These are phyloP conservation scores for Eucalyptus polybractea DNA, from an alignment of 345 rosid species.

Conservation along the genomic window DNA sequence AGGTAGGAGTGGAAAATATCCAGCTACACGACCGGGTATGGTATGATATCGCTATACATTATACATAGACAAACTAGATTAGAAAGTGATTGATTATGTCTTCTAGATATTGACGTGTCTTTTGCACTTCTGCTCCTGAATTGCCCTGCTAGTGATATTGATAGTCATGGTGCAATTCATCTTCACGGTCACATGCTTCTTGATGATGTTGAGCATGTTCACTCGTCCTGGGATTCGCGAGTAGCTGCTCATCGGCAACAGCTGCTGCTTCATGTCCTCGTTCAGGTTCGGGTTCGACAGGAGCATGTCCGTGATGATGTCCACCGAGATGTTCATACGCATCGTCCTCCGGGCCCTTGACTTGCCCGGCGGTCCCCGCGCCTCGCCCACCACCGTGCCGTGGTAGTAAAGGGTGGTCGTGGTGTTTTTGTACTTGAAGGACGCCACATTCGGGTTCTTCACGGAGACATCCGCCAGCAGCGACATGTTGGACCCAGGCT, in stretches of 20 bases:
- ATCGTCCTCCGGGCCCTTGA: slow-evolving; percentile 45
- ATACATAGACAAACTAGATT: neutral
- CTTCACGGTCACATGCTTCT: slow-evolving; percentile 34
- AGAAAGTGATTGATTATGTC: neutral
- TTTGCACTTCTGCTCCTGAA: slow-evolving; percentile 33
- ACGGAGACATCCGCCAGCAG: slow-evolving; percentile 54
- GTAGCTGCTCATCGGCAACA: slow-evolving; percentile 36
- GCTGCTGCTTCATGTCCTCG: slow-evolving; percentile 25
- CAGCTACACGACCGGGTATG: neutral
- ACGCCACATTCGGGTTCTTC: slow-evolving; percentile 63
- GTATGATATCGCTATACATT: neutral
- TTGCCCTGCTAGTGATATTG: slow-evolving; percentile 22
- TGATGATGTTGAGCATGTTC: slow-evolving; percentile 26
- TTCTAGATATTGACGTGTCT: slow-evolving; percentile 33
- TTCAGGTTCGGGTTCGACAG: slow-evolving; percentile 16
- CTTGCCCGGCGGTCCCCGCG: slow-evolving; percentile 49
- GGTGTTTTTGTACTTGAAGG: slow-evolving; percentile 60
- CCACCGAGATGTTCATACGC: slow-evolving; percentile 54
- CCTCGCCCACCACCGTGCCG: slow-evolving; percentile 55
- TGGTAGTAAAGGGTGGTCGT: slow-evolving; percentile 49
- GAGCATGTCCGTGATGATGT: slow-evolving; percentile 31
- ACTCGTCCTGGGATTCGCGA: slow-evolving; percentile 57
- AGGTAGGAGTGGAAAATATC: neutral
- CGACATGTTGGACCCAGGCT: slow-evolving; percentile 53
- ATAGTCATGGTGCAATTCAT: slow-evolving; percentile 55